Evolutionary conservation across 345 rosid species (phyloP).

Genomic region (Pistacia atlantica): DNA sequence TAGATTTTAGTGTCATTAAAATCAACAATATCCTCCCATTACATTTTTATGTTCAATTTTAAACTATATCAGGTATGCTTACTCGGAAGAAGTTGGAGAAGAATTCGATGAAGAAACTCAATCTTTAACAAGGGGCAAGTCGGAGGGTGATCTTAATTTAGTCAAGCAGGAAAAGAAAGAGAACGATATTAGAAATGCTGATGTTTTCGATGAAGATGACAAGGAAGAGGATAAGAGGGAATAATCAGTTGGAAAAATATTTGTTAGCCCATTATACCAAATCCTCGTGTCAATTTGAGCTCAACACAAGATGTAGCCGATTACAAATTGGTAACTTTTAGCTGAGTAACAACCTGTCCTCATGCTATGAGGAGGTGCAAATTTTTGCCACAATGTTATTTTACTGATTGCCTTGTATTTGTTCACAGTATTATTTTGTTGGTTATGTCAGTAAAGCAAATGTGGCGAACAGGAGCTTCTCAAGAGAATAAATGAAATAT

Average conservation of each 20-base stretch:
- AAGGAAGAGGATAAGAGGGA: slow-evolving; percentile 80
- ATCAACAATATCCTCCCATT: not conserved
- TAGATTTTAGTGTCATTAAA: not conserved
- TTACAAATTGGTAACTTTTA: not conserved
- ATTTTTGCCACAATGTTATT: slow-evolving; percentile 2
- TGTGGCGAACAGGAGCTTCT: not conserved
- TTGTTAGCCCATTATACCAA: not conserved
- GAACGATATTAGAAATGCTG: slow-evolving; percentile 27
- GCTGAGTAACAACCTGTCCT: not conserved
- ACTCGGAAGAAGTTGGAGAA: slow-evolving; percentile 66
- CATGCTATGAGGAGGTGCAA: not conserved
- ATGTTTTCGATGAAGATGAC: slow-evolving; percentile 52
- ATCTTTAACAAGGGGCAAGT: slow-evolving; percentile 62
- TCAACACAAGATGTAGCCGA: not conserved
- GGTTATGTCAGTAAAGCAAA: slow-evolving; percentile 4
- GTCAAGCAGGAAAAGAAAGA: slow-evolving; percentile 70
- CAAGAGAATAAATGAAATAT: not conserved
- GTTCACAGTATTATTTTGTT: slow-evolving; percentile 11
- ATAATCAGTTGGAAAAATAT: slow-evolving; percentile 23
- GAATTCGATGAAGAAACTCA: slow-evolving; percentile 69
- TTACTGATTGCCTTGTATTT: slow-evolving; percentile 4
- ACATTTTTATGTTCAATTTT: not conserved
- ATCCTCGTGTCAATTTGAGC: not conserved
- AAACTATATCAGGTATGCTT: slow-evolving; percentile 64
- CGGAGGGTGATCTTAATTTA: slow-evolving; percentile 69